Evolutionary conservation across 2,329 filamentous ascomycete genomes (phyloP).

Genomic region (Xylaria sp.): DNA sequence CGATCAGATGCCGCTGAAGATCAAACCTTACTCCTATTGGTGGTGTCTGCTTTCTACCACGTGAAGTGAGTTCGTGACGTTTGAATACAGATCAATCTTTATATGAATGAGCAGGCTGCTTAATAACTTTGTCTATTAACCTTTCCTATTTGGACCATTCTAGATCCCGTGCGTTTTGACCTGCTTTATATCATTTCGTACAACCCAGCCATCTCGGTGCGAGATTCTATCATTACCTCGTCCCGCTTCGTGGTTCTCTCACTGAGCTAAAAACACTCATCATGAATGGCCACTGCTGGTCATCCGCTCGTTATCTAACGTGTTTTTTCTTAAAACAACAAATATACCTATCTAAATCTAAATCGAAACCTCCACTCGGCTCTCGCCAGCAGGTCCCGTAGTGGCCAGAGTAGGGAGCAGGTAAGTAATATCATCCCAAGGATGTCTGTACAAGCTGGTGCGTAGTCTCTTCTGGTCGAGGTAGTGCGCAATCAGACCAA

Average conservation of each 20-base stretch:
- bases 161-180: slow-evolving; percentile 37
- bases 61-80: background rate
- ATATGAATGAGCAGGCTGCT: background rate
- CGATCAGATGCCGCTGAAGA: background rate
- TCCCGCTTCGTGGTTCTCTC: slow-evolving; percentile 28
- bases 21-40: background rate
- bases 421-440: slow-evolving; percentile 98
- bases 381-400: slow-evolving; percentile 79
- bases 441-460: slow-evolving; percentile 98
- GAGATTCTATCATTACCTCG: slow-evolving; percentile 43
- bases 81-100: slow-evolving; percentile 2
- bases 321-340: slow-evolving; percentile 46
- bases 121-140: slow-evolving; percentile 42
- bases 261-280: slow-evolving; percentile 33
- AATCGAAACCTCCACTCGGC: slow-evolving; percentile 85
- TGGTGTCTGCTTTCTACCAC: background rate
- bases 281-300: slow-evolving; percentile 31
- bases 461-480: slow-evolving; percentile 99
- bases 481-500: slow-evolving; percentile 99
- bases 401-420: slow-evolving; percentile 83
- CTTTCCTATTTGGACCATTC: slow-evolving; percentile 35
- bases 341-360: slow-evolving; percentile 52
- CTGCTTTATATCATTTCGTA: slow-evolving; percentile 45
- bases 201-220: slow-evolving; percentile 41
- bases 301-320: slow-evolving; percentile 39